Conservation (phyloP, 1,284 basidiomycete species). For the Erythrobasidium hasegawianum region DNA sequence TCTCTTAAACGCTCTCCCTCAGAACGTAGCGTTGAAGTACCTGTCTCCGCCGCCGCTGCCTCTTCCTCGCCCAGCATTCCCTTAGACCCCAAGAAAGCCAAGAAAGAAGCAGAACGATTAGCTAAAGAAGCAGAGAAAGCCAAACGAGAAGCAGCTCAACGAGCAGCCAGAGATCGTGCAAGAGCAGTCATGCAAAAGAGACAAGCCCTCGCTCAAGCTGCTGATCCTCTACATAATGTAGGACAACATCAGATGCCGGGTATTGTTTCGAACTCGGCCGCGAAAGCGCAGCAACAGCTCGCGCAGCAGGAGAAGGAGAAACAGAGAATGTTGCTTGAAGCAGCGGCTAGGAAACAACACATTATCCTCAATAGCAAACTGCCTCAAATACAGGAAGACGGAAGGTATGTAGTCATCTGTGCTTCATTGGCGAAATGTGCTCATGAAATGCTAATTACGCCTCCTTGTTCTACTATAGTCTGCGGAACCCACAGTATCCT, state of each 20-base stretch:
- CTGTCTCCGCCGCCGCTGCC: slow-evolving; percentile 44
- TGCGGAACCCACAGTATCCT: slow-evolving; percentile 15
- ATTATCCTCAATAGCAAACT: slow-evolving; percentile 34
- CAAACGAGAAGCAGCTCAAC: slow-evolving; percentile 71
- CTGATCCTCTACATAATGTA: slow-evolving; percentile 48
- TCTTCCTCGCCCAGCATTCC: slow-evolving; percentile 52
- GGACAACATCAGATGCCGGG: slow-evolving; percentile 31
- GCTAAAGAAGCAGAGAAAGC: slow-evolving; percentile 83
- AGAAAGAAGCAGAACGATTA: slow-evolving; percentile 81
- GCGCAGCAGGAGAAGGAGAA: slow-evolving; percentile 39
- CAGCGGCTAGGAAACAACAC: slow-evolving; percentile 25
- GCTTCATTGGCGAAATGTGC: too few relatives aligned
- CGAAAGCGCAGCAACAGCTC: neutral
- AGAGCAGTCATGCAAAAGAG: slow-evolving; percentile 94
- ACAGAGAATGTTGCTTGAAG: neutral
- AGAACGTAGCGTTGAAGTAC: slow-evolving; percentile 54
- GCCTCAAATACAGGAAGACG: slow-evolving; percentile 45
- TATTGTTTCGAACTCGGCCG: neutral
- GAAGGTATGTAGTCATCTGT: too few relatives aligned
- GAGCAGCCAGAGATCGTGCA: slow-evolving; percentile 70
- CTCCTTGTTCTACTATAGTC: too few relatives aligned
- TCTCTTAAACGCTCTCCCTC: slow-evolving; percentile 83
- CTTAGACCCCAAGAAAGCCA: slow-evolving; percentile 74
- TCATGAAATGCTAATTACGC: too few relatives aligned
- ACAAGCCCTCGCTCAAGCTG: slow-evolving; percentile 64